These are phyloP conservation scores for Tetracladium setigerum DNA, from an alignment of 495 filamentous ascomycete genomes.

Conservation along the genomic window DNA sequence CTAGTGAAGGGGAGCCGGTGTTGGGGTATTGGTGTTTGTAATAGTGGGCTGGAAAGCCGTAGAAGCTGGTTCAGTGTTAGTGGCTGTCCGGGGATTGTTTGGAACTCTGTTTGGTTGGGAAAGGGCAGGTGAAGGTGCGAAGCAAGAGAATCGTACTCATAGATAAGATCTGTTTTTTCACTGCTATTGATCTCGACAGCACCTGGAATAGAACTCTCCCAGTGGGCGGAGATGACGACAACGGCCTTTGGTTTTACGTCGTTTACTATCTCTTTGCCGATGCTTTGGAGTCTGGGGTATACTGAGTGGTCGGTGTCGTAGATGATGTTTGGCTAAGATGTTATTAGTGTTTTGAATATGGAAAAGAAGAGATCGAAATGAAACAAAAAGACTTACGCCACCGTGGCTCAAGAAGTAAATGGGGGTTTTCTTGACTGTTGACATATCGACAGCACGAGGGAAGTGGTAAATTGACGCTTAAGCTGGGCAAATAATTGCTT, in stretches of 20 bases:
- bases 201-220: conserved; percentile 51
- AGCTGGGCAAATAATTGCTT: conserved; percentile 1
- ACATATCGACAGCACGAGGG: background rate
- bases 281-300: conserved; percentile 56
- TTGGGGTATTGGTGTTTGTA: conserved; percentile 64
- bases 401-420: conserved; percentile 78
- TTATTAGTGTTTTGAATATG: background rate
- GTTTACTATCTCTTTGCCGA: conserved; percentile 73
- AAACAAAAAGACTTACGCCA: conserved; percentile 44
- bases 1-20: conserved; percentile 57
- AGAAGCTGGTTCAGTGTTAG: conserved; percentile 44
- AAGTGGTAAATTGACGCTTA: background rate
- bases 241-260: conserved; percentile 74
- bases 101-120: conserved; percentile 1
- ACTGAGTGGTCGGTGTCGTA: conserved; percentile 67
- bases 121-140: background rate
- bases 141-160: conserved; percentile 59
- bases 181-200: conserved; percentile 66
- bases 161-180: conserved; percentile 65
- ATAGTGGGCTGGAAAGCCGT: conserved; percentile 61
- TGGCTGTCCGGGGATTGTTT: background rate
- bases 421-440: conserved; percentile 33
- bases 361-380: background rate
- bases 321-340: conserved; percentile 61
- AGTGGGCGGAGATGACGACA: conserved; percentile 84